phyloP scores from a whole-genome alignment of 257 asterid genomes.

The Pogostemon cablin region DNA sequence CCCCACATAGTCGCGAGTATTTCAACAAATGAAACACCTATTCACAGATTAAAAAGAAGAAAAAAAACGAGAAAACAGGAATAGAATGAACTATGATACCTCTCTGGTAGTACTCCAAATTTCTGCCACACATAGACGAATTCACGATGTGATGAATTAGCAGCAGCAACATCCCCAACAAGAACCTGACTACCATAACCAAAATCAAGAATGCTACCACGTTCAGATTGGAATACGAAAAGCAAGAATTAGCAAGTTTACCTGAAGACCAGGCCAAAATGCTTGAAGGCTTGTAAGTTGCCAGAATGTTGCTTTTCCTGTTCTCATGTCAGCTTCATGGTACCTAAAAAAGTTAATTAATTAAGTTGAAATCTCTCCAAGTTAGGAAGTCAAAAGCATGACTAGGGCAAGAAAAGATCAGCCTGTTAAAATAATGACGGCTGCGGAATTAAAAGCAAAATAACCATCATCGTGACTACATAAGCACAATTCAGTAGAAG shows the following conservation, averaged over 20 bases:
- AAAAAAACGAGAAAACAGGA: neutral
- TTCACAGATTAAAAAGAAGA: neutral
- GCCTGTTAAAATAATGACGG: neutral
- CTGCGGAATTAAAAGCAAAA: neutral
- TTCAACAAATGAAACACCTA: neutral
- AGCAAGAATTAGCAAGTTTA: slow-evolving; percentile 16
- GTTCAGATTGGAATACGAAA: neutral
- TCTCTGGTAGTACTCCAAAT: slow-evolving; percentile 90
- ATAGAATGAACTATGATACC: slow-evolving; percentile 45
- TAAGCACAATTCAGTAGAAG: neutral
- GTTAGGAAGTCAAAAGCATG: slow-evolving; percentile 13
- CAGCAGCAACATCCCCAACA: slow-evolving; percentile 85
- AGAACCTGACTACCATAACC: slow-evolving; percentile 68
- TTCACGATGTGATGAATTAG: slow-evolving; percentile 91
- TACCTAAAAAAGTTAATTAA: slow-evolving; percentile 57
- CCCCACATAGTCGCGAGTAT: neutral
- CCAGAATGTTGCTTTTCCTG: slow-evolving; percentile 95
- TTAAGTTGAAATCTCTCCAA: slow-evolving; percentile 1
- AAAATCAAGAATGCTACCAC: slow-evolving; percentile 34
- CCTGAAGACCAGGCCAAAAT: slow-evolving; percentile 99
- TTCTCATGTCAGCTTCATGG: slow-evolving; percentile 99
- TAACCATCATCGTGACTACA: slow-evolving; percentile 21
- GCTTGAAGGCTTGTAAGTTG: slow-evolving; percentile 99
- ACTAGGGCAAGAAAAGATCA: neutral
- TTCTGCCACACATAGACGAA: slow-evolving; percentile 82